Percentiles rank a stretch among this genome's conserved stretches.
phyloP scores from a whole-genome alignment of 805 yeast species.

The Lipomyces starkeyi region DNA sequence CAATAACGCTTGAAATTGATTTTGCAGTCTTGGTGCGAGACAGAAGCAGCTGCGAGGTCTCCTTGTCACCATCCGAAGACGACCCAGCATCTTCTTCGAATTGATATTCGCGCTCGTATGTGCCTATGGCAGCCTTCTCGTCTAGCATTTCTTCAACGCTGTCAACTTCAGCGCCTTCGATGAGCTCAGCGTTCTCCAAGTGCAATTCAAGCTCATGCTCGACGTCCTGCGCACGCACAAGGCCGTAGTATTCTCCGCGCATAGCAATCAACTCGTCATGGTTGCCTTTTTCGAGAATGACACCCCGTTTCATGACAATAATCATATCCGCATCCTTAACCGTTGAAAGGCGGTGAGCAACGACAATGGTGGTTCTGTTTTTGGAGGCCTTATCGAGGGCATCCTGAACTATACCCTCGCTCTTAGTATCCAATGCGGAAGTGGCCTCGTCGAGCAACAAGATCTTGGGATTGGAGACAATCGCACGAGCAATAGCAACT shows the following conservation, averaged over 20 bases:
- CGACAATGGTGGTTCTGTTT: conserved; percentile 54
- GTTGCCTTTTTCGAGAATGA: conserved; percentile 51
- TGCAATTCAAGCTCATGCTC: conserved; percentile 24
- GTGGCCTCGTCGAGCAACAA: conserved; percentile 70
- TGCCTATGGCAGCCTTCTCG: conserved; percentile 32
- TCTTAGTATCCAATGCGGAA: conserved; percentile 65
- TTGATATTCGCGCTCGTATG: conserved; percentile 8
- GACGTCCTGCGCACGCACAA: conserved; percentile 43
- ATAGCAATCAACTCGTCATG: conserved; percentile 44
- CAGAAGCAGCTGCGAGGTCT: conserved; percentile 19
- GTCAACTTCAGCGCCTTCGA: conserved; percentile 29
- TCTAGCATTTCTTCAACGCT: conserved; percentile 26
- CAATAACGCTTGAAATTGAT: conserved; percentile 30
- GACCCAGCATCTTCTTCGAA: conserved; percentile 17
- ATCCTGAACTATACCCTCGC: conserved; percentile 64
- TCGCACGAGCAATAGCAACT: conserved; percentile 65
- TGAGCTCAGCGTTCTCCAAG: conserved; percentile 18
- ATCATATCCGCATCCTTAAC: conserved; percentile 56
- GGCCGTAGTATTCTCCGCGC: conserved; percentile 40
- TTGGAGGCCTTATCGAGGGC: conserved; percentile 50
- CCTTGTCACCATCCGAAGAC: conserved; percentile 21
- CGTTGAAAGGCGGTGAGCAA: conserved; percentile 59
- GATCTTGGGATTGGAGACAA: conserved; percentile 61
- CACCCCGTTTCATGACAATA: conserved; percentile 53
- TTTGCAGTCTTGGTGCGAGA: conserved; percentile 29